These are phyloP conservation scores for Pseudopithomyces maydicus DNA, from an alignment of 2,329 filamentous ascomycete genomes.

Conservation along the genomic window DNA sequence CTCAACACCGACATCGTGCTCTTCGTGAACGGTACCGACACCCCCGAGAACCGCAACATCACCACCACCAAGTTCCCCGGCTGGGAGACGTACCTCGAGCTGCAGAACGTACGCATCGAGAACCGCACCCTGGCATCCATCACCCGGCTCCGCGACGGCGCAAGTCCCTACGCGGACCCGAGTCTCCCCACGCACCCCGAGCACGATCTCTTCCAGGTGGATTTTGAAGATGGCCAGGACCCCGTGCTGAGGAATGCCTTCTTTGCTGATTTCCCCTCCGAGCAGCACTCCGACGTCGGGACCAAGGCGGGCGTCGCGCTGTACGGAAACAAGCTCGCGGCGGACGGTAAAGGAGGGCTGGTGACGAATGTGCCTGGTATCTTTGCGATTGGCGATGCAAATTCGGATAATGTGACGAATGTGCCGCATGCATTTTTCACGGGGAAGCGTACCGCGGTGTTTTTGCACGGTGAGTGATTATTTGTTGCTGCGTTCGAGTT, in stretches of 20 bases:
- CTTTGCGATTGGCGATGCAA: slow-evolving; percentile 6
- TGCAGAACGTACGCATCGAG: slow-evolving; percentile 3
- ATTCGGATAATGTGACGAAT: slow-evolving; percentile 6
- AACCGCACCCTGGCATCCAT: slow-evolving; percentile 2
- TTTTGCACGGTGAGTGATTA: slow-evolving; percentile 2
- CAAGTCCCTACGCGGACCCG: neutral
- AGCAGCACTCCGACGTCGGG: neutral
- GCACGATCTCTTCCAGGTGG: slow-evolving; percentile 3
- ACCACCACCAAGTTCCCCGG: neutral
- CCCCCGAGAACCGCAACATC: neutral
- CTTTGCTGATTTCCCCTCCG: slow-evolving; percentile 3
- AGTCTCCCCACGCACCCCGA: slow-evolving; percentile 1
- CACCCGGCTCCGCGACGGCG: slow-evolving; percentile 1
- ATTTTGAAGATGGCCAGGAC: neutral
- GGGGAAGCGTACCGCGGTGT: slow-evolving; percentile 3
- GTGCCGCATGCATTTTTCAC: slow-evolving; percentile 4
- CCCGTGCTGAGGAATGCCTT: slow-evolving; percentile 1
- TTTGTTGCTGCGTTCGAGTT: too few species aligned
- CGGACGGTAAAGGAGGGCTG: neutral
- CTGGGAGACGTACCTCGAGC: slow-evolving; percentile 2
- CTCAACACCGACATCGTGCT: neutral
- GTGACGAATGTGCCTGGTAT: slow-evolving; percentile 4
- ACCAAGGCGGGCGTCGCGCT: neutral
- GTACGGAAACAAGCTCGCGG: slow-evolving; percentile 2
- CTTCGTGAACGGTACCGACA: slow-evolving; percentile 2